Evolutionary conservation across 176 grass and related monocot genomes (phyloP).

Genomic region (Phyllostachys edulis): DNA sequence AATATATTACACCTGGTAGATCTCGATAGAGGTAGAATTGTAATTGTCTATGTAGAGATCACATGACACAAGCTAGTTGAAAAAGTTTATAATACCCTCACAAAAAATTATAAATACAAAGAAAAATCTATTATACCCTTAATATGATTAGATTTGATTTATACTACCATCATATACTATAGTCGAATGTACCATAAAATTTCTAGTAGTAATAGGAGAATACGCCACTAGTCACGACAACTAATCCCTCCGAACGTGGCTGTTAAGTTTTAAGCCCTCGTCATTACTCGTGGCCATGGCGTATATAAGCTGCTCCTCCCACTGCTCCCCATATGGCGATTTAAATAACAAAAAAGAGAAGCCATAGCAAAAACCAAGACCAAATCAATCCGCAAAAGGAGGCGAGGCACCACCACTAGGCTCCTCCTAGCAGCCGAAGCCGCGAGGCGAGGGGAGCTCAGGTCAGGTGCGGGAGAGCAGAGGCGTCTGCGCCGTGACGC

Average conservation of each 20-base stretch:
- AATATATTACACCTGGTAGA: too few species aligned
- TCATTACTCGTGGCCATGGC: conserved; percentile 29
- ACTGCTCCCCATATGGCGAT: background rate
- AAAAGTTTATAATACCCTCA: too few species aligned
- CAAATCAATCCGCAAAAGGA: conserved; percentile 32
- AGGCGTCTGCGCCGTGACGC: conserved; percentile 7
- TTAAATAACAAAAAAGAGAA: conserved; percentile 39
- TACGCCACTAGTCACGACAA: background rate
- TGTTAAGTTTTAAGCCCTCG: conserved; percentile 15
- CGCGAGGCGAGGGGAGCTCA: background rate
- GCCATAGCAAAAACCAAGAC: conserved; percentile 22
- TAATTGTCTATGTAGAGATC: too few species aligned
- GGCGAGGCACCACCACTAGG: background rate
- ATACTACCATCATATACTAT: too few species aligned
- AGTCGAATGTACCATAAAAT: too few species aligned
- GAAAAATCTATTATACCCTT: too few species aligned
- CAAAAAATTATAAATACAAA: too few species aligned
- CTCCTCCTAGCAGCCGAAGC: background rate
- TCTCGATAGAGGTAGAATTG: too few species aligned
- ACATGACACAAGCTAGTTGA: too few species aligned
- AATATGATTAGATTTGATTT: too few species aligned
- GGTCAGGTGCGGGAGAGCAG: background rate
- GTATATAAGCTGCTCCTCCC: conserved; percentile 27
- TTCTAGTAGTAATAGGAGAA: too few species aligned
- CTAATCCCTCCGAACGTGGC: background rate